Percentiles rank a stretch among this genome's conserved stretches.
Conservation (phyloP, 331 rosid species). For the Prunus yedoensis region DNA sequence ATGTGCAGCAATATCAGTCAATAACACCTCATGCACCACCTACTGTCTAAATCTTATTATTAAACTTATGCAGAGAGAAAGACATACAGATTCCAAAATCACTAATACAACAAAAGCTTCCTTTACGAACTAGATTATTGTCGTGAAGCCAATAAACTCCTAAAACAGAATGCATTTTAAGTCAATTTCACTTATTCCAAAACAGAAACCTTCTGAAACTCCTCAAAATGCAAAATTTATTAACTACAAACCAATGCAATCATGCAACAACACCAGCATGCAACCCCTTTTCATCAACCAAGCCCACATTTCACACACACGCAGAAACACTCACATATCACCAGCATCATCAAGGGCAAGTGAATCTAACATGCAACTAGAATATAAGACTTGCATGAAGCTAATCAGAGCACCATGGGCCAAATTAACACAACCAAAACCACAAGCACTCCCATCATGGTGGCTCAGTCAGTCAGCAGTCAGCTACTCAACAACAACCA, state of each 20-base stretch:
- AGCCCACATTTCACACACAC: background rate
- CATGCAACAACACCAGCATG: background rate
- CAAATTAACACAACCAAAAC: background rate
- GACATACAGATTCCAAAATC: background rate
- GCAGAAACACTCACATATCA: background rate
- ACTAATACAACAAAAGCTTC: background rate
- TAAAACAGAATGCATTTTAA: background rate
- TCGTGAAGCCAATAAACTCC: background rate
- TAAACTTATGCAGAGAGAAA: background rate
- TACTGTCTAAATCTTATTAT: background rate
- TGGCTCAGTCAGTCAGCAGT: background rate
- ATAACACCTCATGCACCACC: background rate
- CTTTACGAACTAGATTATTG: background rate
- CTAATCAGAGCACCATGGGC: background rate
- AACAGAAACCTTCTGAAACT: background rate
- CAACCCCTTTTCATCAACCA: conserved; percentile 12
- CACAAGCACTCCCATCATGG: background rate
- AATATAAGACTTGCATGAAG: background rate
- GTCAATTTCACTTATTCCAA: background rate
- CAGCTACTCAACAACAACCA: background rate
- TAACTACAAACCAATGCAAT: background rate
- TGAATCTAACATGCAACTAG: background rate
- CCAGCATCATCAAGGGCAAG: background rate
- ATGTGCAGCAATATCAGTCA: background rate
- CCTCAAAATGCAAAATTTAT: background rate